Conservation (phyloP, 805 yeast species). For the Hanseniaspora mollemarum region DNA sequence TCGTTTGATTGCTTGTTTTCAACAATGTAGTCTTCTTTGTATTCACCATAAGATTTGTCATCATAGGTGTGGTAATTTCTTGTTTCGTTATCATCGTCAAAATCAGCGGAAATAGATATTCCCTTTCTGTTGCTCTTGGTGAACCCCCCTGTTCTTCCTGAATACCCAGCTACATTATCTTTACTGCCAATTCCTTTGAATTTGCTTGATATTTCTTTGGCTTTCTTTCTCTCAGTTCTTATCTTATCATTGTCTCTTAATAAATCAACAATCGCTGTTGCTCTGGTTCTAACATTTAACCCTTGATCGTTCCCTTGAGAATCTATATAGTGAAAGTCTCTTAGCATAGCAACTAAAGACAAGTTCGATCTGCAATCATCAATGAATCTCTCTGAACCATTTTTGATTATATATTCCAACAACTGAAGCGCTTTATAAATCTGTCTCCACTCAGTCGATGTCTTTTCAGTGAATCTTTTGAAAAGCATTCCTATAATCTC, state of each 20-base stretch:
- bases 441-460: constrained; percentile 96
- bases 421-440: constrained; percentile 88
- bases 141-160: constrained; percentile 17
- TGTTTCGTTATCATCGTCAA: constrained; percentile 48
- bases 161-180: constrained; percentile 20
- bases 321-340: constrained; percentile 87
- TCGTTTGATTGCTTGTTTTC: constrained; percentile 35
- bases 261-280: constrained; percentile 60
- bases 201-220: constrained; percentile 74
- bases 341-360: constrained; percentile 72
- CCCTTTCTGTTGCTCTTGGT: constrained; percentile 22
- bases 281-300: constrained; percentile 81
- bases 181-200: constrained; percentile 66
- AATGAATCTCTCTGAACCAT: constrained; percentile 89
- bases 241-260: constrained; percentile 66
- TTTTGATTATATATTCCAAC: constrained; percentile 78
- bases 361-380: constrained; percentile 85
- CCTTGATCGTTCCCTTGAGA: constrained; percentile 94
- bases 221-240: constrained; percentile 77
- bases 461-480: constrained; percentile 87
- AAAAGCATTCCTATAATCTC: constrained; percentile 67
- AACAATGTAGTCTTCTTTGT: constrained; percentile 27
- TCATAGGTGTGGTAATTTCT: constrained; percentile 28
- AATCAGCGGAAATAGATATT: constrained; percentile 31
- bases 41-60: constrained; percentile 25